These are phyloP conservation scores for Phytophthora pinifolia DNA, from an alignment of 352 stramenopile genomes.

Conservation along the genomic window DNA sequence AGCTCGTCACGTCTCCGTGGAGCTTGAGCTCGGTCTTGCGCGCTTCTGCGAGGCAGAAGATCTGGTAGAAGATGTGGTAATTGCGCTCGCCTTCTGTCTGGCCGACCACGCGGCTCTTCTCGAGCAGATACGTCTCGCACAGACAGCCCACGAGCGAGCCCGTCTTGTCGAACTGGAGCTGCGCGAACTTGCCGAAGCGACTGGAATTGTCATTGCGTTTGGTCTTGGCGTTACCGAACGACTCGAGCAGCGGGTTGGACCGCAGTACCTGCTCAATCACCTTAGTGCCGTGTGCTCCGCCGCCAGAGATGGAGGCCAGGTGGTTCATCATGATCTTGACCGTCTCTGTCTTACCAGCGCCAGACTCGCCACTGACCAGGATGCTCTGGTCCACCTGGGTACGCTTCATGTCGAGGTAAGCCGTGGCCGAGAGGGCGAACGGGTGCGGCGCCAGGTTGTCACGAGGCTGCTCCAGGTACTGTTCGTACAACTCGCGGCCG, in stretches of 20 bases:
- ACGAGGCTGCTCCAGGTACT: constrained; percentile 58
- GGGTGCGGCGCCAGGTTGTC: constrained; percentile 63
- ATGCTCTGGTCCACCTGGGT: constrained; percentile 85
- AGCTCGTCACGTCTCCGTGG: constrained; percentile 55
- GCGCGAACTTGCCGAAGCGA: constrained; percentile 82
- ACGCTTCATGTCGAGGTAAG: constrained; percentile 77
- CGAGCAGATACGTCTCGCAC: constrained; percentile 94
- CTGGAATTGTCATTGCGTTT: constrained; percentile 85
- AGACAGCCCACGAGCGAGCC: constrained; percentile 67
- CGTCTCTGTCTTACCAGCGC: constrained; percentile 94
- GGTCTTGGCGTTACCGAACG: constrained; percentile 82
- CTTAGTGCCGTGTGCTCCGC: constrained; percentile 59
- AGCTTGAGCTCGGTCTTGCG: constrained; percentile 59
- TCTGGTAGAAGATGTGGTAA: constrained; percentile 99
- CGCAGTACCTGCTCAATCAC: constrained; percentile 83
- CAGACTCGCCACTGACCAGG: constrained; percentile 83
- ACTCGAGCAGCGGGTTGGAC: constrained; percentile 75
- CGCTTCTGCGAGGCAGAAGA: constrained; percentile 64
- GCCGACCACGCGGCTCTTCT: constrained; percentile 94
- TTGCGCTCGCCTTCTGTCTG: constrained; percentile 93
- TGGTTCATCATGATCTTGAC: constrained; percentile 93
- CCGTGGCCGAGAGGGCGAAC: constrained; percentile 66
- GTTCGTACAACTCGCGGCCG: constrained; percentile 57
- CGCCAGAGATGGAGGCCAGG: constrained; percentile 72
- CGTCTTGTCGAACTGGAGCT: constrained; percentile 70